Conservation (phyloP, 2,329 filamentous ascomycete genomes). For the Coniochaeta sp. region DNA sequence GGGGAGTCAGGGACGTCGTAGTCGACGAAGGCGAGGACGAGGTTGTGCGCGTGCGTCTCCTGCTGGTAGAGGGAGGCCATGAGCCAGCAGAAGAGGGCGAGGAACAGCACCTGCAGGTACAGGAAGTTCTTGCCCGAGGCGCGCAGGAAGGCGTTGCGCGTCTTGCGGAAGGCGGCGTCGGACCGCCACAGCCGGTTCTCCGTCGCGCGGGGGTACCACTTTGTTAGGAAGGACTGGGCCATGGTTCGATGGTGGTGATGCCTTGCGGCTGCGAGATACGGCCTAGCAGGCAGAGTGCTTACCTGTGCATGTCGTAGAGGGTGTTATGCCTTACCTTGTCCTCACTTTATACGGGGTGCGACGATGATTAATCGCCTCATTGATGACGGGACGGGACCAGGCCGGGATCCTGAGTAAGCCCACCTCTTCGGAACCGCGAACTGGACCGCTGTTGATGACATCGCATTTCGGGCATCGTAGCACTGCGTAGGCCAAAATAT, state of each 20-base stretch:
- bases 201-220: constrained; percentile 5
- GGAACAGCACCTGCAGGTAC: constrained; percentile 26
- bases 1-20: constrained; percentile 24
- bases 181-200: constrained; percentile 1
- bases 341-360: too few relatives aligned
- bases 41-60: constrained; percentile 20
- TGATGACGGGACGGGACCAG: too few relatives aligned
- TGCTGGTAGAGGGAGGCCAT: constrained; percentile 29
- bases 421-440: not conserved
- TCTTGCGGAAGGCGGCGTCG: constrained; percentile 3
- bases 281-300: not conserved
- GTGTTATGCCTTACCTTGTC: not conserved
- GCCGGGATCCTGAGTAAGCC: not conserved
- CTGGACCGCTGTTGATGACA: too few relatives aligned
- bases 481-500: too few relatives aligned
- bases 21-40: constrained; percentile 27
- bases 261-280: not conserved
- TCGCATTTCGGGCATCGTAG: too few relatives aligned
- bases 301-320: not conserved
- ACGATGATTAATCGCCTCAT: too few relatives aligned
- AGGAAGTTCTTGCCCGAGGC: constrained; percentile 21
- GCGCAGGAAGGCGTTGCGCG: constrained; percentile 8
- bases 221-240: not conserved
- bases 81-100: constrained; percentile 25
- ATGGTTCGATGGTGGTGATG: not conserved